Evolutionary conservation across 345 rosid species (phyloP), one percentile per base, ranked within the genome.

Genomic region (Capsella bursapastoris): DNA sequence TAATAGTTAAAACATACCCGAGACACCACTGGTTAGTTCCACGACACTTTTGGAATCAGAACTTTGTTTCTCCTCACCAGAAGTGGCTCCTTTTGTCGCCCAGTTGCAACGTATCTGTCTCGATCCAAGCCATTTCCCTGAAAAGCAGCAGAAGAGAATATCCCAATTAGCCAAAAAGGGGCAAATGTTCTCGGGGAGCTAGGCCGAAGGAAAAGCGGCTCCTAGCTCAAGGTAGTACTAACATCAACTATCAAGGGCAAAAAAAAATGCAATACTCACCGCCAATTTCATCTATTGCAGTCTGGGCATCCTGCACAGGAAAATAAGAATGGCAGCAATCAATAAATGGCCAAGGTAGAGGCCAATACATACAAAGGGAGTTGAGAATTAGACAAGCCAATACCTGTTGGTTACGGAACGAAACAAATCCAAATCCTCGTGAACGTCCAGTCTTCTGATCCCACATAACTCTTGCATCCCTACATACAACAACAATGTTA

Each of bases 71-170:
- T 93, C 97, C 16, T 93, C 98, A 71, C 81, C 81, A 69, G 81
- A 45, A 64, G 58, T 73, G 71, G 93, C 88, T 51, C 98, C 97
- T 79, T 93, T 93, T 9, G 96, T 71, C 16, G 97, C 97, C 97
- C 98, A 93, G 81, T 93, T 93, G 77, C 97, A 93, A 18, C 96
- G 86, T 68, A 93, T 91, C 84, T 93, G 98, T 76, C 97, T 83
- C 28, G 90, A 86, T 8, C 98, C 97, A 61, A 91, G 94, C 96
- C 97, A 91, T 84, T 87, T 93, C 59, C 98, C 97, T 91, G 69
- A 56, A 83, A 52, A 31, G 29, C n/a, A 31, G 22, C 9, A 53
- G 18, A 63, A 40, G 22, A 45, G 12, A 70, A 34, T 6, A 35
- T 57, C 38, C 25, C 41, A 43, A 28, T 28, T 7, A 45, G 64